phyloP scores from a whole-genome alignment of 345 rosid species.

The Eucalyptus virginea region DNA sequence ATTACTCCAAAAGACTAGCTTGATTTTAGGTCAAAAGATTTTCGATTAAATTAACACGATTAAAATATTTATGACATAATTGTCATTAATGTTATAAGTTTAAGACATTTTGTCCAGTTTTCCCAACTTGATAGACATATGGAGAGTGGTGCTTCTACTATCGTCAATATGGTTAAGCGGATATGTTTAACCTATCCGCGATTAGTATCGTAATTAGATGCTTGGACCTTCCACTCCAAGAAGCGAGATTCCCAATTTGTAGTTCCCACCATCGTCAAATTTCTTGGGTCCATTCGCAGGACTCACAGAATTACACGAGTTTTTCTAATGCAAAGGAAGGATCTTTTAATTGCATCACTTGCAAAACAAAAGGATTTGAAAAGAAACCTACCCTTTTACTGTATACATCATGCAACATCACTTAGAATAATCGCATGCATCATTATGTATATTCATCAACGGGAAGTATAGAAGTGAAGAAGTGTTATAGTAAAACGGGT shows the following conservation, averaged over 20 bases:
- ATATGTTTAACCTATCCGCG: neutral
- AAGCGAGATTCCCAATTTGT: neutral
- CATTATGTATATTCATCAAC: neutral
- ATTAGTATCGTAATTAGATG: neutral
- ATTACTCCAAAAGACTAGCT: too few relatives aligned
- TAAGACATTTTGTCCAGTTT: neutral
- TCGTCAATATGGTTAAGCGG: neutral
- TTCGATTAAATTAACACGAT: too few relatives aligned
- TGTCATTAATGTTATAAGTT: accelerated
- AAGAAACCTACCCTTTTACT: neutral
- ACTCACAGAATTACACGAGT: neutral
- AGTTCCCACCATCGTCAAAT: accelerated
- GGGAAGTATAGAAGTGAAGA: neutral
- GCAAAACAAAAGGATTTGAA: neutral
- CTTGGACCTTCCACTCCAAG: neutral
- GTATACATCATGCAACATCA: neutral
- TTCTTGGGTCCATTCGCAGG: neutral
- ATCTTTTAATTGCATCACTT: neutral
- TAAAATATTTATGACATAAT: neutral
- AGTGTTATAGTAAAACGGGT: neutral
- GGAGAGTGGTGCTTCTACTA: neutral
- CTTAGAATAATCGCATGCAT: neutral
- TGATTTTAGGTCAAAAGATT: neutral
- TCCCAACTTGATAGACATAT: neutral
- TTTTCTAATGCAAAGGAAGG: neutral